Evolutionary conservation across 208 protist genomes (phyloP).

Genomic region (Acanthamoeba healyi): DNA sequence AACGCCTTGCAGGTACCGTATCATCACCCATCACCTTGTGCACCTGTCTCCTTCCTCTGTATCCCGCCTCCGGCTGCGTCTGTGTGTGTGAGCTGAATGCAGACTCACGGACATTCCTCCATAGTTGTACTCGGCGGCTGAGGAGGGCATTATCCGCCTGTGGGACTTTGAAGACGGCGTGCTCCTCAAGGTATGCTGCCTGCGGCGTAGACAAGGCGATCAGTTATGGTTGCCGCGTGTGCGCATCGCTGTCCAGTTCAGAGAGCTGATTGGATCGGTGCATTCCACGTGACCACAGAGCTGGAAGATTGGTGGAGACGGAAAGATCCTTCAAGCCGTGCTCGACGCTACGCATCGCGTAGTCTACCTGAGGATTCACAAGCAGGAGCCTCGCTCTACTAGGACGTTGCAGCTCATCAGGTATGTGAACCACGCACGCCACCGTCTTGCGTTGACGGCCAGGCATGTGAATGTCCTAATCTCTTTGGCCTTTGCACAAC

Average conservation of each 20-base stretch:
- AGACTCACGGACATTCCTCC: too few species aligned
- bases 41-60: background rate
- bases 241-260: too few species aligned
- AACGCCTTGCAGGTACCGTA: slow-evolving; percentile 72
- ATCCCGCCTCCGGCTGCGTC: too few species aligned
- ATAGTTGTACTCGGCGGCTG: slow-evolving; percentile 17
- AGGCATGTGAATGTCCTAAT: too few species aligned
- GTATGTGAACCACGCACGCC: background rate
- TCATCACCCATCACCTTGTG: too few species aligned
- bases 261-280: too few species aligned
- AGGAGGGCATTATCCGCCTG: slow-evolving; percentile 57
- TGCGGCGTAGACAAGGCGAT: too few species aligned
- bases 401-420: background rate
- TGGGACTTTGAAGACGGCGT: slow-evolving; percentile 70
- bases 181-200: background rate
- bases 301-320: slow-evolving; percentile 34
- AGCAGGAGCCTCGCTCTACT: background rate
- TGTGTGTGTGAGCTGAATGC: background rate
- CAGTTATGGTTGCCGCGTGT: too few species aligned
- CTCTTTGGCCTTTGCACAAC: background rate
- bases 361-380: background rate
- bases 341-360: background rate
- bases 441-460: too few species aligned
- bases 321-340: background rate
- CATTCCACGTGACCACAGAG: too few species aligned